These are phyloP conservation scores for Phaffomyces opuntiae DNA, from an alignment of 805 yeast genomes.

Conservation along the genomic window DNA sequence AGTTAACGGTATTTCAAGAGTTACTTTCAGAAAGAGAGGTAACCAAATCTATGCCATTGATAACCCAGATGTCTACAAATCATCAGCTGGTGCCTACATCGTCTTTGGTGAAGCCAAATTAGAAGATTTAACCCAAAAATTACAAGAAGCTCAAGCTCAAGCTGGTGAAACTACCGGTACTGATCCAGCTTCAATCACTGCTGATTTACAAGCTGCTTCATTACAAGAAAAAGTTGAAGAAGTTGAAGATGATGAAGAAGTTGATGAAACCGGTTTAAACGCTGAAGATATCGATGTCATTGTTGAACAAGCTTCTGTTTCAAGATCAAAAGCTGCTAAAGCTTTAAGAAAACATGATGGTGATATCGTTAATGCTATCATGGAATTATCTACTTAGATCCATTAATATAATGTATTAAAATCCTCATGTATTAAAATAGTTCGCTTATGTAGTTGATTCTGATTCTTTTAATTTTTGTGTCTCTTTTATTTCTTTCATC, in stretches of 20 bases:
- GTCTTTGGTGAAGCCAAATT: conserved; percentile 98
- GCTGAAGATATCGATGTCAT: conserved; percentile 79
- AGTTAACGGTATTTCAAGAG: conserved; percentile 89
- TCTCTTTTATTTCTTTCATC: background rate
- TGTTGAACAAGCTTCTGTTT: conserved; percentile 84
- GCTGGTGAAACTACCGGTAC: conserved; percentile 24
- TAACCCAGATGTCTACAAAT: conserved; percentile 90
- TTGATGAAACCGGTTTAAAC: conserved; percentile 80
- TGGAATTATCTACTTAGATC: conserved; percentile 49
- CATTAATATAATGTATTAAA: background rate
- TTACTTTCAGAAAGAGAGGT: conserved; percentile 90
- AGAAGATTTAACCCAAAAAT: conserved; percentile 86
- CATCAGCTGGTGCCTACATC: conserved; percentile 88
- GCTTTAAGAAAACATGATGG: conserved; percentile 85
- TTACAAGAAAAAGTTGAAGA: conserved; percentile 37
- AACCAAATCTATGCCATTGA: conserved; percentile 89
- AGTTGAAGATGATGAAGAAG: conserved; percentile 54
- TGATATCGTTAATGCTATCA: conserved; percentile 94
- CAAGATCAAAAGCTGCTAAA: conserved; percentile 85
- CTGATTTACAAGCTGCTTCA: conserved; percentile 70
- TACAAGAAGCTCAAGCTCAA: conserved; percentile 67
- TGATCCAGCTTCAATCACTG: conserved; percentile 74
- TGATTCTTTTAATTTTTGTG: no score
- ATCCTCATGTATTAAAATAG: no score
- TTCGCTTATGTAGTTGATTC: no score